A percentile compares a stretch with the other conserved stretches of the same genome.
Conservation (phyloP, 306 rosid genomes). For the Alnus glutinosa region DNA sequence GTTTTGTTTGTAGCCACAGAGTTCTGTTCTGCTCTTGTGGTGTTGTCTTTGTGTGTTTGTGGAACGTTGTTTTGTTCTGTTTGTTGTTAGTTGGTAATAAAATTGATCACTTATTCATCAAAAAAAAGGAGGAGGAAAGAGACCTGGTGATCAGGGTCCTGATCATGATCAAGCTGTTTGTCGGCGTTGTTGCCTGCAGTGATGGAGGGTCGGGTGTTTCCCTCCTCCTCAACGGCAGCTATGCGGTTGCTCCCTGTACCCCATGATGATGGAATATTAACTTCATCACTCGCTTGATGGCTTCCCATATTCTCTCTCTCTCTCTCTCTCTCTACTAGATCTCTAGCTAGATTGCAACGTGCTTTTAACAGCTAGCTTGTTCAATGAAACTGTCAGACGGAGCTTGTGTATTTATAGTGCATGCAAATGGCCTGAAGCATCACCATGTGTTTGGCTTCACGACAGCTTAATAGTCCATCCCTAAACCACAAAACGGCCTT, state of each 20-base stretch:
- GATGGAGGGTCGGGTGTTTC: not conserved
- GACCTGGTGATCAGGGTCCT: constrained; percentile 34
- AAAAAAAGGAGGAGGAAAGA: too few relatives aligned
- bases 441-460: not conserved
- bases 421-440: not conserved
- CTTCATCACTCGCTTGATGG: not conserved
- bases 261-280: not conserved
- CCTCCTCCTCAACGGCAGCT: constrained; percentile 26
- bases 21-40: too few relatives aligned
- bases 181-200: not conserved
- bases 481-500: not conserved
- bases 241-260: constrained; percentile 41
- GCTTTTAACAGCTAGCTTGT: too few relatives aligned
- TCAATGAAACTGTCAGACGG: not conserved
- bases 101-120: too few relatives aligned
- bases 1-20: too few relatives aligned
- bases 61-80: too few relatives aligned
- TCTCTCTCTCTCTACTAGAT: too few relatives aligned
- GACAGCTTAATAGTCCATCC: too few relatives aligned
- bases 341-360: not conserved
- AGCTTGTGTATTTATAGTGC: not conserved
- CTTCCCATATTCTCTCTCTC: constrained; percentile 25
- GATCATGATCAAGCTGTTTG: not conserved
- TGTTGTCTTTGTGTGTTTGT: too few relatives aligned
- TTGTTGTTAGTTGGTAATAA: too few relatives aligned